Evolutionary conservation across 495 filamentous ascomycete genomes (phyloP).

Genomic region (Rostrohypoxylon terebratum): DNA sequence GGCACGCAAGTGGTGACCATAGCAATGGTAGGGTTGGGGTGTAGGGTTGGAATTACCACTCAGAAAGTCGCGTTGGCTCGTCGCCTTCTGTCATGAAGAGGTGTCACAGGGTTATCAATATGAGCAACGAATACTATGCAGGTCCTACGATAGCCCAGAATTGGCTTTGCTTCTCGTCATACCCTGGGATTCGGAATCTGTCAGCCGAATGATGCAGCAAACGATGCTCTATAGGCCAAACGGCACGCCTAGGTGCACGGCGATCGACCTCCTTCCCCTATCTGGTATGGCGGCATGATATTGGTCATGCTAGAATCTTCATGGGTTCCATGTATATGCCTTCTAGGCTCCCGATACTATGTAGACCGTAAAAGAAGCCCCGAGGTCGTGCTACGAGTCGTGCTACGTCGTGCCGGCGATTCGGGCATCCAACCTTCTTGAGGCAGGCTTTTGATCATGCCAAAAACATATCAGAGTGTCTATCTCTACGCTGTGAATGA

Average conservation of each 20-base stretch:
- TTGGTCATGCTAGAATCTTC: not conserved
- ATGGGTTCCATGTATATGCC: not conserved
- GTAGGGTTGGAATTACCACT: not conserved
- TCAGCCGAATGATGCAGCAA: not conserved
- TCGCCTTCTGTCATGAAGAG: not conserved
- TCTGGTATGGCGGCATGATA: not conserved
- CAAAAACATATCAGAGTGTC: not conserved
- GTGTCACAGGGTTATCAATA: not conserved
- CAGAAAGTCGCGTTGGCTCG: not conserved
- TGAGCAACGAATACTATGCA: not conserved
- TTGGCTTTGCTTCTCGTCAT: not conserved
- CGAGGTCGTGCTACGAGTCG: slow-evolving; percentile 4
- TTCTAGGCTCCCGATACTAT: not conserved
- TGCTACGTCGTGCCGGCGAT: not conserved
- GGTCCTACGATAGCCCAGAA: not conserved
- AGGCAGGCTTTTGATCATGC: not conserved
- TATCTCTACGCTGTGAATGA: not conserved
- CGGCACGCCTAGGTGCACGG: not conserved
- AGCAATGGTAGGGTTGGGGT: not conserved
- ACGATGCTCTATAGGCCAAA: not conserved
- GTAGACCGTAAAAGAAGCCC: slow-evolving; percentile 6
- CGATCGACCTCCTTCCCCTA: not conserved
- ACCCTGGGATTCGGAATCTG: not conserved
- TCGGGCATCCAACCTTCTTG: not conserved
- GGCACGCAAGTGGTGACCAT: not conserved